phyloP scores from a whole-genome alignment of 352 stramenopile species.

The Vaucheria bursata region DNA sequence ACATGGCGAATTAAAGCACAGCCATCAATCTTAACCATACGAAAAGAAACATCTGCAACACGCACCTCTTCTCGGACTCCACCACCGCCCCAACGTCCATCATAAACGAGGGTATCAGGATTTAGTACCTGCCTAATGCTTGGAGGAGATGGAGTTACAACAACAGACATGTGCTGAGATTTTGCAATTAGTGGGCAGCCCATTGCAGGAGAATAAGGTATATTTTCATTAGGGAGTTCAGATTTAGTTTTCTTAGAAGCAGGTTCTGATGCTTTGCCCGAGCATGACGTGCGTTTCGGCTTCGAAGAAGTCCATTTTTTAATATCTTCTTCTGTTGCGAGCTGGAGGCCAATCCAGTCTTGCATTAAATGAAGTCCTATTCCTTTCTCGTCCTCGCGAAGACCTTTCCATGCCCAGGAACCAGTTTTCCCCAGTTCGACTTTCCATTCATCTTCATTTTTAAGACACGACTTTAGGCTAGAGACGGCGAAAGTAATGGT shows the following conservation, averaged over 20 bases:
- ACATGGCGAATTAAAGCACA: slow-evolving; percentile 32
- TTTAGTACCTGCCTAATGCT: neutral
- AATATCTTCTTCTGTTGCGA: neutral
- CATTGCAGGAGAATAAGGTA: neutral
- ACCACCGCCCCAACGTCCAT: neutral
- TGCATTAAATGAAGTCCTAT: neutral
- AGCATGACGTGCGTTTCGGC: neutral
- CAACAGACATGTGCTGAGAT: neutral
- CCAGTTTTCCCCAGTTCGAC: neutral
- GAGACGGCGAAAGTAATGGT: neutral
- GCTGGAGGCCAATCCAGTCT: neutral
- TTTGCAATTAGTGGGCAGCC: neutral
- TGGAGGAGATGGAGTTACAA: slow-evolving; percentile 1
- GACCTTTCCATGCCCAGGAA: neutral
- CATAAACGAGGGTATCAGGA: neutral
- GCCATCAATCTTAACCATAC: slow-evolving; percentile 29
- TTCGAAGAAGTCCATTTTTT: neutral
- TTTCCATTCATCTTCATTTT: neutral
- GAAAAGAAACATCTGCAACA: neutral
- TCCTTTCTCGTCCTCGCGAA: neutral
- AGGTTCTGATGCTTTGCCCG: neutral
- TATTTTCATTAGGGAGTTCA: neutral
- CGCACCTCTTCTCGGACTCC: neutral
- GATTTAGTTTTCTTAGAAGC: neutral
- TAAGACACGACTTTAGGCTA: neutral